A percentile compares a stretch with the other conserved stretches of the same genome.
Conservation (phyloP, 139 green algal genomes). For the Chlorella sp. region DNA sequence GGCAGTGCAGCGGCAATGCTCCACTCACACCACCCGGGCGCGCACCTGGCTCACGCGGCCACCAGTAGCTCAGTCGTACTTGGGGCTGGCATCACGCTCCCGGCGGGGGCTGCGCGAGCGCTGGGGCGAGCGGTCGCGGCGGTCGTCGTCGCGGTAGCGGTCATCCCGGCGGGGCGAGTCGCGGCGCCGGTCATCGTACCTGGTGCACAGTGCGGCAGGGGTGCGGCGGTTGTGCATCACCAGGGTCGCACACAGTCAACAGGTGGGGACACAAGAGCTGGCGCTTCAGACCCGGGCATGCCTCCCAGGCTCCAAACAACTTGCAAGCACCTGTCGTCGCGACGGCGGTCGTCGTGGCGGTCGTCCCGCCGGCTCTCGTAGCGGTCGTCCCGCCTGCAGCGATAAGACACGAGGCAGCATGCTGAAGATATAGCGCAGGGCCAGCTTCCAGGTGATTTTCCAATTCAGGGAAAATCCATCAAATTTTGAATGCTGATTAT, state of each 20-base stretch:
- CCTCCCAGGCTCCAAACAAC: too few relatives aligned
- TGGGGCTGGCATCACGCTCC: conserved; percentile 12
- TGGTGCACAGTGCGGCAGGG: not conserved
- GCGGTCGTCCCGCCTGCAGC: not conserved
- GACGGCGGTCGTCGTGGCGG: not conserved
- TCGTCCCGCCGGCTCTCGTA: not conserved
- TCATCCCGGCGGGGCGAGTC: conserved; percentile 3
- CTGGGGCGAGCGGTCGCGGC: not conserved
- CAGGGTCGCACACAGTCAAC: too few relatives aligned
- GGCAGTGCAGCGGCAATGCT: too few relatives aligned
- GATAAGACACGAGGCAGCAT: not conserved
- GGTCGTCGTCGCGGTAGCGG: conserved; percentile 7
- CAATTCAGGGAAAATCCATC: too few relatives aligned
- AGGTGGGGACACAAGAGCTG: too few relatives aligned
- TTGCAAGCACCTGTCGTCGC: too few relatives aligned
- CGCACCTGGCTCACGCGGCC: not conserved
- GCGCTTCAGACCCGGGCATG: too few relatives aligned
- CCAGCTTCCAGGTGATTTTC: too few relatives aligned
- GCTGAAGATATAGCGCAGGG: too few relatives aligned
- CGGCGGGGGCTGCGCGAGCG: conserved; percentile 27
- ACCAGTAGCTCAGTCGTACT: conserved; percentile 16
- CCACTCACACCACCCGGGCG: too few relatives aligned
- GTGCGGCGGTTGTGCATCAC: too few relatives aligned
- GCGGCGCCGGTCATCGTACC: conserved; percentile 3
- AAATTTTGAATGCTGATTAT: too few relatives aligned